Base-by-base conservation (phyloP, 106 monocot species). In the Phalaenopsis aphrodite region DNA sequence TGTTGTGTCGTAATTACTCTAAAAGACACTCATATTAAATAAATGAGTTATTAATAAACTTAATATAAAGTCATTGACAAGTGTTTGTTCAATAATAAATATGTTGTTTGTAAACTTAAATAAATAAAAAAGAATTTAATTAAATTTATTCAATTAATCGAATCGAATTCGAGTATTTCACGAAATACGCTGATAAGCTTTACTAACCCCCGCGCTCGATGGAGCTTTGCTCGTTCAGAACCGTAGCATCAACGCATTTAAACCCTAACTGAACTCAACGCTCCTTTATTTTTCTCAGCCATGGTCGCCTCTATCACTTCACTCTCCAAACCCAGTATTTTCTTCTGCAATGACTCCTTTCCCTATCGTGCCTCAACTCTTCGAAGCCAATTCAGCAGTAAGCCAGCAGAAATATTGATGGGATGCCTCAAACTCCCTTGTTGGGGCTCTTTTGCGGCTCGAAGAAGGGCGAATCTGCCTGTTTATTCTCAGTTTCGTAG, bases 311-410 rank as follows among this genome's bases (percentile, higher is more conserved):
- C 76, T 57, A 10, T 12, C 12, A 14, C 52, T 45, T 38, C 82
- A 4, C 11, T 66, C 16, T 64, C 64, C 65, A 72, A 58, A 8
- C 42, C 65, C 55, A 56, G 84, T 75, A 82, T 77, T 55, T 64
- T 82, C 61, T 84, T 84, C 89, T 86, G 72, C 77, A 69, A 23
- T 8, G 12, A 24, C 48, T 82, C 80, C 4, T 67, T 78, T 24
- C 43, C 18, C 11, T 78, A 19, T 41, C 42, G 55, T 45, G 14
- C 30, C 41, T 56, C 61, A 43, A n/a, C 37, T 55, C 42, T 72
- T 30, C 30, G 61, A 7, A 41, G 12, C 49, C 66, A 24, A 11
- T 42, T 11, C 39, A 47, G 19, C n/a, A 80, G 65, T 30, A 75
- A 79, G 37, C n/a, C 80, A 36, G 8, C 45, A 21, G 78, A 41